Conservation (phyloP, 441 rosid genomes). For the Erysimum cheiri region DNA sequence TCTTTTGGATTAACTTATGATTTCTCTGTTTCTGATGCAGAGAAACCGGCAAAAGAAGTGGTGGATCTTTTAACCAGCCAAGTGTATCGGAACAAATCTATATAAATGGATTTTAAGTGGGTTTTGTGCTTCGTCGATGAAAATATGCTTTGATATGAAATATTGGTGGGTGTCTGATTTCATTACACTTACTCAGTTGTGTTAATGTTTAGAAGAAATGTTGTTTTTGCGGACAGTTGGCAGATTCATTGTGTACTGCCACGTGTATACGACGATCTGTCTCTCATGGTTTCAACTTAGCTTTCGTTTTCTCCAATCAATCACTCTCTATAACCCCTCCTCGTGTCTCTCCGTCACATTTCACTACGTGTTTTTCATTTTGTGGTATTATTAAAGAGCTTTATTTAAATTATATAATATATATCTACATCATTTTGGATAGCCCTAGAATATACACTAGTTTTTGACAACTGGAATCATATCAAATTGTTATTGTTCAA, state of each 20-base stretch:
- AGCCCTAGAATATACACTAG: not conserved
- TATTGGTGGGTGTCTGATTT: conserved; percentile 4
- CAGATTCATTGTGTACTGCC: not conserved
- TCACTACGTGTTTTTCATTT: conserved; percentile 11
- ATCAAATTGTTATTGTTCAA: not conserved
- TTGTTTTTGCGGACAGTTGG: conserved; percentile 16
- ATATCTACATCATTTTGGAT: conserved; percentile 4
- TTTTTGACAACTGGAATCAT: not conserved
- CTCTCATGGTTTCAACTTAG: conserved; percentile 1
- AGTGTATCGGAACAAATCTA: not conserved
- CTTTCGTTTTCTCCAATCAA: conserved; percentile 24
- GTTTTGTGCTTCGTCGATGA: conserved; percentile 11
- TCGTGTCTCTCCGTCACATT: conserved; percentile 18
- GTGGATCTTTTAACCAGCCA: conserved; percentile 64
- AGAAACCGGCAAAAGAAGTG: conserved; percentile 59
- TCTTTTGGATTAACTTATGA: not conserved
- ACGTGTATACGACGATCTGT: conserved; percentile 12
- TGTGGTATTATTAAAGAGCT: not conserved
- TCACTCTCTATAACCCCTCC: not conserved
- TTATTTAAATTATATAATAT: not conserved
- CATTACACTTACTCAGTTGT: not conserved
- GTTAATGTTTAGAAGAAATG: not conserved
- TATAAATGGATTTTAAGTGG: not conserved
- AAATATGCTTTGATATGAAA: conserved; percentile 7
- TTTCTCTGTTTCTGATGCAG: conserved; percentile 47